Base-by-base conservation (phyloP, 345 rosid genomes). In the Eucalyptus virginea region DNA sequence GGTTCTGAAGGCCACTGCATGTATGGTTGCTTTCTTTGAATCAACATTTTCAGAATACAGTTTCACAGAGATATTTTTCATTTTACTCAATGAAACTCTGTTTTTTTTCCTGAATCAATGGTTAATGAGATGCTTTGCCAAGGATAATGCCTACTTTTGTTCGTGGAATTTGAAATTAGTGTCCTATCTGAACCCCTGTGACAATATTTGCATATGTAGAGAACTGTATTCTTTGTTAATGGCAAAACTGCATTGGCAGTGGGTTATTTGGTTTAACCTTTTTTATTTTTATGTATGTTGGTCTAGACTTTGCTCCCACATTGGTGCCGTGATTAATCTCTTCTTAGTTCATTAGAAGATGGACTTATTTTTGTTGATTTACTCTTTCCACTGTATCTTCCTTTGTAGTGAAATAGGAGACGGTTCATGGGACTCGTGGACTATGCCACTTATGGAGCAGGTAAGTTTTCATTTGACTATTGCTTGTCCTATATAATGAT, bases 401-500 rank as follows among this genome's bases (percentile, higher is more conserved):
- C 34, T 54, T 47, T 89, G 83, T 90, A 97, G 99, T 88, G 98
- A 96, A 91, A 97, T 96, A 91, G 99, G 99, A 89, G 96, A 96
- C 62, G 99, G 99, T 86, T 48, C 95, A 16, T 97, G 97, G 99
- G 98, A 97, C 92, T 97, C 99, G 37, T 97, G 99, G 98, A 93
- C 95, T 19, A 93, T 96, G 95, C 99, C 99, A 23, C 98, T 97
- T 44, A 80, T 87, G 10, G 95, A 96, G 67, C 99, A 97, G 96
- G 99, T 96, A 58, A 93, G 52, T 24, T 17, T 13, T 26, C 85
- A 34, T 54, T 44, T 90, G 58, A 30, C 28, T 89, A 9, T 88
- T 83, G 48, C 86, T 52, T 34, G 69, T 42, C 30, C 5, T 87
- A 2, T 32, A 37, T 72, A 52, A 42, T 30, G 14, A 49, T 67